Evolutionary conservation across 129 eudicot species (phyloP).

Genomic region (Flaveria brownii): DNA sequence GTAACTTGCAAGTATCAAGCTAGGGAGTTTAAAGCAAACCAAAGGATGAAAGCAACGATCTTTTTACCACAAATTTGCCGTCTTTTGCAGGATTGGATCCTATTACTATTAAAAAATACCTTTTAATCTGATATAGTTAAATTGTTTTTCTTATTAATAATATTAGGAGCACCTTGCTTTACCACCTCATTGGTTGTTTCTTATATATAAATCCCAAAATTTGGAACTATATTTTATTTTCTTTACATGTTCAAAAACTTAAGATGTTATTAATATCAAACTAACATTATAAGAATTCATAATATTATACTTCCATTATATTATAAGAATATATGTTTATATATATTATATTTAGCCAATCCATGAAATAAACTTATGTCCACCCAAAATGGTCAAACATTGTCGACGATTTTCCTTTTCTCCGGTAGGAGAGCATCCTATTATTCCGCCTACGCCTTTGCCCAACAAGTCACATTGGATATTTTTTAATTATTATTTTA

Average conservation of each 20-base stretch:
- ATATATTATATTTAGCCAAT: no score
- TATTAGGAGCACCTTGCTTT: slow-evolving; percentile 26
- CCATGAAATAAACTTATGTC: neutral
- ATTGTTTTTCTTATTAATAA: neutral
- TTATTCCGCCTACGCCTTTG: slow-evolving; percentile 23
- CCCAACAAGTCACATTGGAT: neutral
- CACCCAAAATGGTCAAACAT: slow-evolving; percentile 13
- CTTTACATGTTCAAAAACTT: neutral
- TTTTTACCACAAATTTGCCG: slow-evolving; percentile 38
- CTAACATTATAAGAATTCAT: neutral
- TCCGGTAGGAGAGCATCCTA: neutral
- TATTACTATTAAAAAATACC: slow-evolving; percentile 1
- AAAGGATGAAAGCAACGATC: slow-evolving; percentile 40
- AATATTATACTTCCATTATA: neutral
- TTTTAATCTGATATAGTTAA: neutral
- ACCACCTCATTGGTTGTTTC: slow-evolving; percentile 14
- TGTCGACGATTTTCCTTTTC: slow-evolving; percentile 17
- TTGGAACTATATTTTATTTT: neutral
- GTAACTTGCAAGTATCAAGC: slow-evolving; percentile 44
- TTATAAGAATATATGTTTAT: neutral
- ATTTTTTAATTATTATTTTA: neutral
- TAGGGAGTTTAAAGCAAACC: slow-evolving; percentile 40
- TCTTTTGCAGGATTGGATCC: slow-evolving; percentile 41
- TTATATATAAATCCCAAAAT: neutral
- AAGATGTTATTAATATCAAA: slow-evolving; percentile 1